Conservation (phyloP, 148 eudicot genomes). For the Dysphania ambrosioides region DNA sequence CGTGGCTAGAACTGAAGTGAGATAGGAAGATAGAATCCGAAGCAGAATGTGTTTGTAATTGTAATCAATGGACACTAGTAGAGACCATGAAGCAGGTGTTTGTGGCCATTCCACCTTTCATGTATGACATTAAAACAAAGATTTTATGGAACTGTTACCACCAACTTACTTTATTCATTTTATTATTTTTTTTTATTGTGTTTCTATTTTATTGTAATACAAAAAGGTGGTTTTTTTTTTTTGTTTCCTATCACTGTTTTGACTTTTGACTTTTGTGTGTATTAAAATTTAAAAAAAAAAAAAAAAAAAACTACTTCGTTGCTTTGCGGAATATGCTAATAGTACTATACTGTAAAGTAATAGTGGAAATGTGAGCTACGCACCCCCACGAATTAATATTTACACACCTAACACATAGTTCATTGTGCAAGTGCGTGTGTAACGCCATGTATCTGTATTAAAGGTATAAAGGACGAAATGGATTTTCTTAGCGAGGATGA, state of each 20-base stretch:
- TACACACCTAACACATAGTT: not conserved
- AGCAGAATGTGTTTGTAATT: constrained; percentile 13
- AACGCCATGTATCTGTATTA: too few relatives aligned
- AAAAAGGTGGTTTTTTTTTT: not conserved
- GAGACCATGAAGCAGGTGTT: constrained; percentile 19
- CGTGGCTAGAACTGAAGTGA: constrained; percentile 8
- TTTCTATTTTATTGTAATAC: not conserved
- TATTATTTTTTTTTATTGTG: not conserved
- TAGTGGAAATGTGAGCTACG: constrained; percentile 5
- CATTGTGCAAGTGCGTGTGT: not conserved
- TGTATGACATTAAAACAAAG: not conserved
- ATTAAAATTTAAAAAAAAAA: too few relatives aligned
- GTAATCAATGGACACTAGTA: constrained; percentile 11
- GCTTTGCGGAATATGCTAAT: not conserved
- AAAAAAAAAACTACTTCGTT: not conserved
- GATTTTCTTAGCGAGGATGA: too few relatives aligned
- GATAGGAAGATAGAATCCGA: constrained; percentile 12
- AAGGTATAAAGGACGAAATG: too few relatives aligned
- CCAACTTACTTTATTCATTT: constrained; percentile 12
- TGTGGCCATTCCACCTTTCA: constrained; percentile 22
- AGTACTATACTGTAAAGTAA: not conserved
- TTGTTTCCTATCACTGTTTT: not conserved
- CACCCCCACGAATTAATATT: not conserved
- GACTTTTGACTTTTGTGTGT: not conserved
- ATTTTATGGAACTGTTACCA: constrained; percentile 18